Conservation (phyloP, 1,139 yeast species). For the Debaryomyces coudertii region DNA sequence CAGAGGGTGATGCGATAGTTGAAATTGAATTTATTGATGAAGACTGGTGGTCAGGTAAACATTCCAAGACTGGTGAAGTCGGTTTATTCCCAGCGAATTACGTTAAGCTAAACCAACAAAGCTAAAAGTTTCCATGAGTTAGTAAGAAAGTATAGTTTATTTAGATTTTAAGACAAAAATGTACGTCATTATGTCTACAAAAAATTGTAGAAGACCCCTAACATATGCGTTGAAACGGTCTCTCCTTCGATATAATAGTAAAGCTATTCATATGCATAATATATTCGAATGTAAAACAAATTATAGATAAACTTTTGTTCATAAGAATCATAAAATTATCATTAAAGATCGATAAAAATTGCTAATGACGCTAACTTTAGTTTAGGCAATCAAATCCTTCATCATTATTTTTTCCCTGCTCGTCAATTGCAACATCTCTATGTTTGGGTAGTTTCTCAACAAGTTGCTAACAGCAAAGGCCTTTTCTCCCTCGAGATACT, state of each 20-base stretch:
- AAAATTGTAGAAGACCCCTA: not conserved
- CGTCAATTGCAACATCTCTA: constrained; percentile 37
- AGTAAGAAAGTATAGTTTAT: not conserved
- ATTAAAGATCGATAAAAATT: not conserved
- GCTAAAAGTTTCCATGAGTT: not conserved
- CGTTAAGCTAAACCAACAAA: constrained; percentile 50
- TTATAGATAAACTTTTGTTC: not conserved
- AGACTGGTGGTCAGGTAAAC: constrained; percentile 95
- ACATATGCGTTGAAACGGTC: no score
- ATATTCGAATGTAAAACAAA: not conserved
- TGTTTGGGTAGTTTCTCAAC: constrained; percentile 36
- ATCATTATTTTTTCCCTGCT: constrained; percentile 23
- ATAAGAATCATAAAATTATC: not conserved
- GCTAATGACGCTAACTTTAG: not conserved
- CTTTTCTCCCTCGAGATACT: constrained; percentile 35
- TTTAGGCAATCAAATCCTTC: constrained; percentile 17
- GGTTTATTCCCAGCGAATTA: constrained; percentile 93
- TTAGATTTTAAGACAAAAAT: constrained; percentile 4
- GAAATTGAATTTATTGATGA: constrained; percentile 90
- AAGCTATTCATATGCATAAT: no score
- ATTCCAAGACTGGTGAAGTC: constrained; percentile 63
- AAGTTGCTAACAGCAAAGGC: constrained; percentile 35
- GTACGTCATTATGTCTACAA: not conserved
- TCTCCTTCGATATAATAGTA: no score
- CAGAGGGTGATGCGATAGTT: constrained; percentile 78